Base-by-base conservation (phyloP, 208 protist genomes). In the Tritrichomonas foetus region DNA sequence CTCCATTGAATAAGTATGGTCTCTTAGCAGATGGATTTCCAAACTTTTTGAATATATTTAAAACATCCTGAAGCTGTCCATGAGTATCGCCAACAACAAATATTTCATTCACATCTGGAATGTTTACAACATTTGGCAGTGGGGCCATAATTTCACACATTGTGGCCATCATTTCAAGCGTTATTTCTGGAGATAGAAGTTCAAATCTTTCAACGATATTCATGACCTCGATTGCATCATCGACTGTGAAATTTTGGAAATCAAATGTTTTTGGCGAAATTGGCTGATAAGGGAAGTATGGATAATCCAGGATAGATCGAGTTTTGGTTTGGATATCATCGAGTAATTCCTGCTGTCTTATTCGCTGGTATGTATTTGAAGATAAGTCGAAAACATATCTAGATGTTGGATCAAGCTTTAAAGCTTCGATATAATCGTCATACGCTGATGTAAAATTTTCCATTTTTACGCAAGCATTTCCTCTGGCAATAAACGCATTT, bases 1-100 rank as follows among this genome's bases (percentile, higher is more conserved):
- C 82, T 25, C 82, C 82, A 36, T 93, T 93, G 30, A 93, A 93
- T 25, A 93, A 50, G 44, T 93, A 93, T 93, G 82, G 82, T 22
- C 47, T 93, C 3, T 93, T 36, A 22, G 41, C 20, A 30, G 47
- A 49, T 93, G 82, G 82, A 39, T 69, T 39, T 1, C 82, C 82
- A 47, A n/a, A 69, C 30, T 49, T 30, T 49, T 93, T 50, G 27
- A 93, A 93, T 41, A 93, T 93, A 47, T 93, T 57, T 20, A 64
- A 30, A 64, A 93, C 11, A 44, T 93, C 82, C 16, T 93, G 55
- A 39, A 69, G 47, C 39, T 93, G 82, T 41, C 82, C 82, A 50
- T 93, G 82, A 33, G 55, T 66, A 66, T 93, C 82, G 27, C 82
- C 82, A 39, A 57, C 47, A 66, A 93, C 82, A 66, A 25, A 16